Conservation (phyloP, 495 filamentous ascomycete species). For the Acidomyces sp. region DNA sequence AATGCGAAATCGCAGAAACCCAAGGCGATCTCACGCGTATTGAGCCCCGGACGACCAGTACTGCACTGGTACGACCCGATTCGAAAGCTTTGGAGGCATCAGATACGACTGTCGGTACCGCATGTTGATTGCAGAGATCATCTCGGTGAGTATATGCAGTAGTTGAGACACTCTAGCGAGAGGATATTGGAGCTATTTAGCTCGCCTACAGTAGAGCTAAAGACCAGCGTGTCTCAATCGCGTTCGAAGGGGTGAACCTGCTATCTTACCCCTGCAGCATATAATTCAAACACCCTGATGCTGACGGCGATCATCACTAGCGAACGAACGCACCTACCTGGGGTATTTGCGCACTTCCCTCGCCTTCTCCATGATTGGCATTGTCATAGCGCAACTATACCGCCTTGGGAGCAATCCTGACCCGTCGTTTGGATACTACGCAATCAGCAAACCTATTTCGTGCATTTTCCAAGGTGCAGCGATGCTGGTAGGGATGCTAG, state of each 20-base stretch:
- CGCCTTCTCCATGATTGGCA: conserved; percentile 52
- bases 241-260: neutral
- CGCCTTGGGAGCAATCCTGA: conserved; percentile 42
- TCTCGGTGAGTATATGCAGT: conserved; percentile 42
- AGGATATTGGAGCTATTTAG: too few species aligned
- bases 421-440: conserved; percentile 42
- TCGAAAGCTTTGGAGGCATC: conserved; percentile 32
- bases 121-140: conserved; percentile 37
- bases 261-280: neutral
- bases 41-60: neutral
- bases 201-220: too few species aligned
- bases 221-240: too few species aligned
- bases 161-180: too few species aligned
- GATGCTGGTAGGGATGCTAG: conserved; percentile 43
- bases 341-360: conserved; percentile 63
- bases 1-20: neutral
- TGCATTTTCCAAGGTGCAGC: conserved; percentile 45
- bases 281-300: neutral
- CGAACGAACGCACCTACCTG: conserved; percentile 67
- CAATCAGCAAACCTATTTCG: conserved; percentile 53
- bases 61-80: conserved; percentile 25
- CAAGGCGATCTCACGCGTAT: conserved; percentile 1
- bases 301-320: conserved; percentile 29
- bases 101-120: conserved; percentile 35
- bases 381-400: conserved; percentile 56